Base-by-base conservation (phyloP, 306 rosid species). In the Vigna angularis region DNA sequence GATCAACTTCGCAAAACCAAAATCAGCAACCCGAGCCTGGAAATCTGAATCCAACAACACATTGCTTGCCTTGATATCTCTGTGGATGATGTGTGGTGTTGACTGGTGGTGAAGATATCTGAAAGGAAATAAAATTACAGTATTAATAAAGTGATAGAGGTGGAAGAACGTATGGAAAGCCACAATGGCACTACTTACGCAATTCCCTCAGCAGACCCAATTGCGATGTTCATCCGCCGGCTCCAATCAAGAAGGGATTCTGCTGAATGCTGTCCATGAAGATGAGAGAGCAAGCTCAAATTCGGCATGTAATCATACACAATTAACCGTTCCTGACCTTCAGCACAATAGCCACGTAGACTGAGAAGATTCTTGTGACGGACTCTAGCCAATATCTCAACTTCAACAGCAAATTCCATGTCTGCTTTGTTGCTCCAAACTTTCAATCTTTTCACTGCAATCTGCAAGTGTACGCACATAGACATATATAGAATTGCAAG, bases 361-460 rank as follows among this genome's bases (percentile, higher is more conserved):
- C 88, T 95, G 45, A 95, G 93, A 85, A 95, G 91, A 83, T 95
- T 95, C 91, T 93, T 93, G 91, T 95, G 99, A 36, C 89, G 87
- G 47, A 95, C 98, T 91, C 99, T 90, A 10, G 97, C 98, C 76
- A 95, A 85, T 73, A 95, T 91, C 90, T 95, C 99, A 76, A 93
- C 97, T 86, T 95, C 99, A 44, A 89, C 96, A 59, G 98, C 85
- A 77, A 95, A 95, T 75, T 95, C 99, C 94, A 91, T 81, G 63
- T 95, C 99, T 11, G 96, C 99, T 85, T 86, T 93, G 89, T 83
- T 86, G 88, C 98, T 95, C 99, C 99, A 93, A 68, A 83, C 97
- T 82, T 93, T 93, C 85, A 95, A 88, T 81, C 99, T 91, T 84
- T 93, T 95, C 67, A 93, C 99, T 36, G 98, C 99, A 85, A 95